phyloP scores from a whole-genome alignment of 78 protist genomes.

The Polysphondylium violaceum region DNA sequence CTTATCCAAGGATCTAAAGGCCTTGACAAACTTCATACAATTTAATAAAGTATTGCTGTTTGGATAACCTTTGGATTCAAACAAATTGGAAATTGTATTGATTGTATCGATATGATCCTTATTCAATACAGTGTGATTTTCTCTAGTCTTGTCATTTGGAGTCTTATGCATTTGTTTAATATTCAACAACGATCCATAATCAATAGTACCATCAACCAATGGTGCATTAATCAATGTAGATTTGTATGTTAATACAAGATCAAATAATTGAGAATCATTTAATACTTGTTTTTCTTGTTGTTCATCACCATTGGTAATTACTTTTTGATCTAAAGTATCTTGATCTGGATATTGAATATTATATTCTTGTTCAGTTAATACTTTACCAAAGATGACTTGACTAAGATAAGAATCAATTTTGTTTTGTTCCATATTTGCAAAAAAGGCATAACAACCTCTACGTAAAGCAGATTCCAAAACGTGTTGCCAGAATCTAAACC shows the following conservation, averaged over 20 bases:
- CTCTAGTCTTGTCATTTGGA: background rate
- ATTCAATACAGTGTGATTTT: background rate
- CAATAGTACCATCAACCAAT: background rate
- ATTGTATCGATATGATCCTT: background rate
- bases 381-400: conserved; percentile 22
- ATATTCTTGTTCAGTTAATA: background rate
- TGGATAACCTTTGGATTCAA: conserved; percentile 68
- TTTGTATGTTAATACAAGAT: conserved; percentile 13
- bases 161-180: background rate
- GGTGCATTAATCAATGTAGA: background rate
- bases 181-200: background rate
- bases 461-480: conserved; percentile 54
- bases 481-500: conserved; percentile 36
- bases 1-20: conserved; percentile 10
- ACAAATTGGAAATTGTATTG: conserved; percentile 12
- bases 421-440: conserved; percentile 35
- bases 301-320: background rate
- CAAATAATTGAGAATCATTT: background rate
- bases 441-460: conserved; percentile 26
- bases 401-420: conserved; percentile 27
- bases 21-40: conserved; percentile 13
- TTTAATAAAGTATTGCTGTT: background rate
- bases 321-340: background rate
- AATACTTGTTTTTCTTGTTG: background rate
- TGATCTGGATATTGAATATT: background rate